Evolutionary conservation across 306 rosid species (phyloP).

Genomic region (Fragaria vesca): DNA sequence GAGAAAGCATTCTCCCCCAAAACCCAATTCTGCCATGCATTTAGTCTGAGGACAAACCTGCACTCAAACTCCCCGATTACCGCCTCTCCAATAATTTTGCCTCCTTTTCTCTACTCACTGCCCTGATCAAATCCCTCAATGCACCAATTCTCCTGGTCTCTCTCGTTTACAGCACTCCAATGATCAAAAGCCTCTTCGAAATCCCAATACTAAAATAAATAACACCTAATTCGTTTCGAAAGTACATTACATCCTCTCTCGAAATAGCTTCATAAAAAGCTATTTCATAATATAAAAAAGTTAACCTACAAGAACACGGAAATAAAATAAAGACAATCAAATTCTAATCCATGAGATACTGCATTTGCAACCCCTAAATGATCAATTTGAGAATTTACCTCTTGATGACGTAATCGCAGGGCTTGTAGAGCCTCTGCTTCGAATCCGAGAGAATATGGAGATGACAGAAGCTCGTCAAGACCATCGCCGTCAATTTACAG

Average conservation of each 20-base stretch:
- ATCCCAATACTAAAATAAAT: background rate
- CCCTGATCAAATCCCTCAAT: background rate
- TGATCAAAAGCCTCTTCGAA: background rate
- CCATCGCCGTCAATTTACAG: conserved; percentile 66
- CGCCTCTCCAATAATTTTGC: background rate
- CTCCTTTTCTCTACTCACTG: background rate
- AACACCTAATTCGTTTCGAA: background rate
- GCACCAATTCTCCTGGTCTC: background rate
- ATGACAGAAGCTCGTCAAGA: conserved; percentile 61
- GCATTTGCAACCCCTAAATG: background rate
- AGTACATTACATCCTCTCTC: background rate
- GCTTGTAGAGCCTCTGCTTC: conserved; percentile 64
- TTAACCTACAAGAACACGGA: no score
- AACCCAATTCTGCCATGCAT: background rate
- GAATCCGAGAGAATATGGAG: conserved; percentile 62
- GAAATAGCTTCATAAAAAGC: no score
- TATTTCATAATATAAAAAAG: no score
- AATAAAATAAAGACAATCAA: background rate
- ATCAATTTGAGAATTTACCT: conserved; percentile 23
- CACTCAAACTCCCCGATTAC: background rate
- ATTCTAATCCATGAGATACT: background rate
- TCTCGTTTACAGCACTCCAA: background rate
- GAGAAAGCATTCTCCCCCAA: no score
- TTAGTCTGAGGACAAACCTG: background rate
- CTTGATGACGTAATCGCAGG: conserved; percentile 53